Evolutionary conservation across 2,329 filamentous ascomycete species (phyloP).

Genomic region (Pseudogymnoascus pannorum): DNA sequence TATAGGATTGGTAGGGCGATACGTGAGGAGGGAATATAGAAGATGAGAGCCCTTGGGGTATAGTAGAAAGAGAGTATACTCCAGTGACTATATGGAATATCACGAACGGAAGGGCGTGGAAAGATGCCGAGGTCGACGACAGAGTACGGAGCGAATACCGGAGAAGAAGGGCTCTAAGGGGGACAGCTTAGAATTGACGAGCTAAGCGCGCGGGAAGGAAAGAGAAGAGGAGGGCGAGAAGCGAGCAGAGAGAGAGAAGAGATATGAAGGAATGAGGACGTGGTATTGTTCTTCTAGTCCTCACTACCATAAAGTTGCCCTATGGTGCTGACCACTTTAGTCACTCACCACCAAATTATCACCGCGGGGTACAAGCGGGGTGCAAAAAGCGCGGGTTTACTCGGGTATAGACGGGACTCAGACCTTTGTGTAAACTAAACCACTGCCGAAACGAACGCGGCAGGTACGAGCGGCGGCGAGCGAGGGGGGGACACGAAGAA

Average conservation of each 20-base stretch:
- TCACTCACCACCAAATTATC: not conserved
- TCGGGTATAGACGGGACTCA: not conserved
- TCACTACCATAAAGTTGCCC: too few species aligned
- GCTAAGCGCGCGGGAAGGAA: not conserved
- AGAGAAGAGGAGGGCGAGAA: too few species aligned
- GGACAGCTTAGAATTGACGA: not conserved
- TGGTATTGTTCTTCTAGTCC: not conserved
- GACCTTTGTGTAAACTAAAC: not conserved
- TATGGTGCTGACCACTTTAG: too few species aligned
- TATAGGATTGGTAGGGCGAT: not conserved
- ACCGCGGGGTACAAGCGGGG: not conserved
- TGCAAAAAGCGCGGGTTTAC: not conserved
- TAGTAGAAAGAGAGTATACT: not conserved
- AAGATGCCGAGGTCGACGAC: not conserved
- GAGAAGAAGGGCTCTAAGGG: not conserved
- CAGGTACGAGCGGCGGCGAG: not conserved
- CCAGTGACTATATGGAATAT: not conserved
- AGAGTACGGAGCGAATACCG: not conserved
- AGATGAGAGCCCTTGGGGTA: not conserved
- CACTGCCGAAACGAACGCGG: not conserved
- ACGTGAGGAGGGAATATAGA: not conserved
- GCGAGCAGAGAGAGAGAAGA: not conserved
- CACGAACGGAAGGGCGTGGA: not conserved
- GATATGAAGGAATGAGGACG: not conserved
- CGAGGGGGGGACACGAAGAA: too few species aligned